Percentiles rank a stretch among this genome's conserved stretches.
phyloP scores from a whole-genome alignment of 2,329 filamentous ascomycete species.

The Aspergillus sp. region DNA sequence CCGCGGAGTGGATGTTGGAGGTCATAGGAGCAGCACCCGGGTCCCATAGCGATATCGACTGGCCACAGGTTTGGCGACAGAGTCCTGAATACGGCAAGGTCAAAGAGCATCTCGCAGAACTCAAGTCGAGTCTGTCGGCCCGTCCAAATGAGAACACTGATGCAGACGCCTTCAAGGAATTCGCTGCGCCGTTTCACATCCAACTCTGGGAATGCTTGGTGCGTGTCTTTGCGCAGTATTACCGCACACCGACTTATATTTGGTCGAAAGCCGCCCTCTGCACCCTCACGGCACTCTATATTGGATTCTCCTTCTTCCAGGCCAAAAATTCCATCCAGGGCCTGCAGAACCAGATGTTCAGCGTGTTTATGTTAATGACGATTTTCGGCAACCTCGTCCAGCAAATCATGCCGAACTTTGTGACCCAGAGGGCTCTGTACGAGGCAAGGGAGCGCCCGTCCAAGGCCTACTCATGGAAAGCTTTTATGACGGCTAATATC shows the following conservation, averaged over 20 bases:
- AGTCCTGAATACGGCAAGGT: constrained; percentile 54
- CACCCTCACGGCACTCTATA: constrained; percentile 59
- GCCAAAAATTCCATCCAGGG: constrained; percentile 70
- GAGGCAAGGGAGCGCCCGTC: constrained; percentile 79
- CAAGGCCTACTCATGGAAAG: constrained; percentile 78
- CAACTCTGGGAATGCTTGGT: constrained; percentile 65
- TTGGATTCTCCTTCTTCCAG: constrained; percentile 74
- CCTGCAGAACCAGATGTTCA: constrained; percentile 79
- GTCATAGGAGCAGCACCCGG: constrained; percentile 1
- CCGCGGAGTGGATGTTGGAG: constrained; percentile 3
- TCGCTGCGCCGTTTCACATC: constrained; percentile 65
- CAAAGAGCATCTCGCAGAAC: constrained; percentile 54
- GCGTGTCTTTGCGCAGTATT: constrained; percentile 82
- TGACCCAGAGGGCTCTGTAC: constrained; percentile 76
- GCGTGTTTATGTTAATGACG: constrained; percentile 70
- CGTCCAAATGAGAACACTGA: constrained; percentile 38
- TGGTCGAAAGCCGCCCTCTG: constrained; percentile 73
- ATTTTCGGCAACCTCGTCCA: constrained; percentile 53
- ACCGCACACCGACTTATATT: constrained; percentile 79
- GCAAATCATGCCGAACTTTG: constrained; percentile 72
- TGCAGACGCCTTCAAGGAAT: constrained; percentile 66
- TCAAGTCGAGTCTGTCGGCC: neutral
- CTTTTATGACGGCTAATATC: constrained; percentile 79
- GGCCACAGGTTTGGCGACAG: constrained; percentile 59
- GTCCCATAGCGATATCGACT: constrained; percentile 54